phyloP scores from a whole-genome alignment of 2,329 filamentous ascomycete genomes.

The Colletotrichum neosansevieriae region DNA sequence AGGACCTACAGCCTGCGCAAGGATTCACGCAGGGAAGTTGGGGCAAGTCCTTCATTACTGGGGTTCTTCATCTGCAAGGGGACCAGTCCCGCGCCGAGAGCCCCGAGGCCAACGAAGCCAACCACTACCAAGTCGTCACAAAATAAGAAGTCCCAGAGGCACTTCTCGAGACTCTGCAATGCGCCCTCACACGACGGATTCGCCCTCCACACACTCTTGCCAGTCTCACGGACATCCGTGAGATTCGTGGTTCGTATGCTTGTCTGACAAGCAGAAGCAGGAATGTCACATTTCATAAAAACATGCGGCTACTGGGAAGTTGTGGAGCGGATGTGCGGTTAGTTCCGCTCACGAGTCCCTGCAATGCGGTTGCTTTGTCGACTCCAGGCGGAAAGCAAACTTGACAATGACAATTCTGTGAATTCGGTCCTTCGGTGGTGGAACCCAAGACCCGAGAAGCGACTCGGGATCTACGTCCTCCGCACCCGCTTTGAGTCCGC shows the following conservation, averaged over 20 bases:
- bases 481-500: not conserved
- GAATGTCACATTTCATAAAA: slow-evolving; percentile 5
- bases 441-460: not conserved
- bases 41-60: not conserved
- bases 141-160: not conserved
- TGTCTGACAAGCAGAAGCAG: slow-evolving; percentile 2
- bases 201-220: not conserved
- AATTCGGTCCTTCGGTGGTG: slow-evolving; percentile 16
- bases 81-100: slow-evolving; percentile 1
- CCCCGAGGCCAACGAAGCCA: not conserved
- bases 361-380: slow-evolving; percentile 6
- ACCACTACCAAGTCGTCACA: not conserved
- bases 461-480: slow-evolving; percentile 10
- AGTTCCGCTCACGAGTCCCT: slow-evolving; percentile 18
- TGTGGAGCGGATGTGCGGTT: slow-evolving; percentile 24
- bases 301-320: slow-evolving; percentile 27
- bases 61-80: not conserved
- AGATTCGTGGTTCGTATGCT: not conserved
- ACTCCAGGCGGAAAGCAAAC: slow-evolving; percentile 22
- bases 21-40: not conserved
- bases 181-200: not conserved
- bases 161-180: not conserved
- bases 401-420: slow-evolving; percentile 9
- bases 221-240: not conserved
- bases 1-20: not conserved